These are phyloP conservation scores for Prorocentrum cordatum DNA, from an alignment of 169 alveolate species.

Conservation along the genomic window DNA sequence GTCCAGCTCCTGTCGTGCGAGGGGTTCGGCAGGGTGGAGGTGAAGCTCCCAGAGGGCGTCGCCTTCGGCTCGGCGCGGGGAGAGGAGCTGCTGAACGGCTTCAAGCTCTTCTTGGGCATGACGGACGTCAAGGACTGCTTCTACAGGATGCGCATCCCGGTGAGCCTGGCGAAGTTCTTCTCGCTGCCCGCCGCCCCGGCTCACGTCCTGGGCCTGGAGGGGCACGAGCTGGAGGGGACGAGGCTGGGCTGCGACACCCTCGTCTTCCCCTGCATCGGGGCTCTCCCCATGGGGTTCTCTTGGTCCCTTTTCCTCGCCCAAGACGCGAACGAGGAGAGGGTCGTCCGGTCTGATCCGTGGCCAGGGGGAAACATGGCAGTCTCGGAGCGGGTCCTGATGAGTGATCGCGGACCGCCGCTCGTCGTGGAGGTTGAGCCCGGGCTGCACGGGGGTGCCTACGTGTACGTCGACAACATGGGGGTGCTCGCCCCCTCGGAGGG, in stretches of 20 bases:
- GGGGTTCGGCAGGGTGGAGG: not conserved
- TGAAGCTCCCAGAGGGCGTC: not conserved
- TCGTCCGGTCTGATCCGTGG: too few species aligned
- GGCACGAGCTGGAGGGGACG: not conserved
- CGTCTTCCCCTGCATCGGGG: not conserved
- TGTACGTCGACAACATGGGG: too few species aligned
- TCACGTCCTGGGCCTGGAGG: not conserved
- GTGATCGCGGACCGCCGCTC: too few species aligned
- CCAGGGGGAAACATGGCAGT: too few species aligned
- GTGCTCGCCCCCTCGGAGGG: too few species aligned
- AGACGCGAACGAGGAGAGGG: not conserved
- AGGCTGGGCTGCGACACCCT: not conserved
- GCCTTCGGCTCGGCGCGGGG: not conserved
- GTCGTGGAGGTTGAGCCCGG: too few species aligned
- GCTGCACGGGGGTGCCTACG: too few species aligned
- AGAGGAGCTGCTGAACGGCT: not conserved
- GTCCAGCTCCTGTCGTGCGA: not conserved
- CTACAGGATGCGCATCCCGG: conserved; percentile 22
- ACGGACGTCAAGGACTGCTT: conserved; percentile 8
- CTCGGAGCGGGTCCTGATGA: too few species aligned
- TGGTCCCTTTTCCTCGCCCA: not conserved
- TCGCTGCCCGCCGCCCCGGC: conserved; percentile 18
- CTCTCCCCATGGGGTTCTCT: not conserved
- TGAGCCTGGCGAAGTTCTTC: not conserved
- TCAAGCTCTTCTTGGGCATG: not conserved